Conservation (phyloP, 805 yeast genomes). For the Pichia rugopelliculosa region DNA sequence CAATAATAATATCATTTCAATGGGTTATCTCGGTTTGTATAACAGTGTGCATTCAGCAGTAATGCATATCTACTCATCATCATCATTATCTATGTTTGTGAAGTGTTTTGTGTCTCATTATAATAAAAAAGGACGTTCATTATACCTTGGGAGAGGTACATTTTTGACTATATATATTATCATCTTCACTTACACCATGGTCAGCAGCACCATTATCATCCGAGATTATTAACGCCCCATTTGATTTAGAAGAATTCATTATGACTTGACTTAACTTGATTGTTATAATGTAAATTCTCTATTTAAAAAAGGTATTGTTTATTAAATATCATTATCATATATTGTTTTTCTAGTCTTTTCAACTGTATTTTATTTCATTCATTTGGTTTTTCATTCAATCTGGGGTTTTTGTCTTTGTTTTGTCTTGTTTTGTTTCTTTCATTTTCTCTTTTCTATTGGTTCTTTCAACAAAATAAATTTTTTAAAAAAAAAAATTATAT, state of each 20-base stretch:
- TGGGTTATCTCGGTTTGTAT: slow-evolving; percentile 29
- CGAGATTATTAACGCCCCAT: slow-evolving; percentile 23
- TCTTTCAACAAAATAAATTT: background rate
- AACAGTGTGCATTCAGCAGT: slow-evolving; percentile 36
- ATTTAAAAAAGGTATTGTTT: too few relatives aligned
- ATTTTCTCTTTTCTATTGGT: background rate
- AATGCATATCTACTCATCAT: slow-evolving; percentile 19
- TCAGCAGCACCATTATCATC: slow-evolving; percentile 36
- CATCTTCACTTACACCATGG: slow-evolving; percentile 14
- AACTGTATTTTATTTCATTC: background rate
- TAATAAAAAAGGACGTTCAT: background rate
- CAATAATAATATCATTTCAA: slow-evolving; percentile 7
- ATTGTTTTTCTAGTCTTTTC: background rate
- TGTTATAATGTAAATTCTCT: background rate
- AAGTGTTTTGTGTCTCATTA: slow-evolving; percentile 5
- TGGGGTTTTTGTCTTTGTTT: background rate
- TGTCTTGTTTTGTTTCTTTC: background rate
- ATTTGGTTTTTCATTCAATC: background rate
- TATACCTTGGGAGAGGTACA: background rate
- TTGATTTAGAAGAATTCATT: slow-evolving; percentile 28
- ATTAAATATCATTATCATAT: background rate
- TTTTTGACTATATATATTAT: background rate
- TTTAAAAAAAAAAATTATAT: background rate
- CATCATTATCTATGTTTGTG: background rate
- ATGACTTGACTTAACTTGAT: slow-evolving; percentile 10